Conservation (phyloP, 352 stramenopile species). For the Pythium apleroticum region DNA sequence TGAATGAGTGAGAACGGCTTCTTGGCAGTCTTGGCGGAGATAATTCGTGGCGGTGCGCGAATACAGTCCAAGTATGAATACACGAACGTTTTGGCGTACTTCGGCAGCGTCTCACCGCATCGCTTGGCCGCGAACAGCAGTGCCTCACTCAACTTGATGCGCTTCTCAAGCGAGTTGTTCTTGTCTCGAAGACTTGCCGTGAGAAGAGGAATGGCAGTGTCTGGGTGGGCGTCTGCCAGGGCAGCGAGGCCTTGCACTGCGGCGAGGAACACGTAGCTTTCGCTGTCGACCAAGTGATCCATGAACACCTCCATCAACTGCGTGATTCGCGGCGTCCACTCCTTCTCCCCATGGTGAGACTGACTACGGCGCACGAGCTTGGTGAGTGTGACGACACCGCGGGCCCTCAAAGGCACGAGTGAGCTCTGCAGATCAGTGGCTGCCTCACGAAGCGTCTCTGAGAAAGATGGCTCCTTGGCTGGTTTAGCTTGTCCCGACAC, state of each 20-base stretch:
- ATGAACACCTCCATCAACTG: constrained; percentile 61
- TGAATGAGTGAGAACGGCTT: constrained; percentile 60
- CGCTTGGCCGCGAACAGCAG: constrained; percentile 76
- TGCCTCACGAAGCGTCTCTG: constrained; percentile 48
- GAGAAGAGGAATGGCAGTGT: constrained; percentile 68
- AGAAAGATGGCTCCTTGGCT: constrained; percentile 44
- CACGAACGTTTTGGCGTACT: constrained; percentile 74
- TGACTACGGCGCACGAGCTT: constrained; percentile 71
- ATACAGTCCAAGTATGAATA: constrained; percentile 83
- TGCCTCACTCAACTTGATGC: constrained; percentile 85
- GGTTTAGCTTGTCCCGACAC: neutral
- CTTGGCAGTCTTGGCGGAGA: constrained; percentile 13
- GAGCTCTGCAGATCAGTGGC: constrained; percentile 60
- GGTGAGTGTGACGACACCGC: constrained; percentile 70
- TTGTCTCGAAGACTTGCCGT: constrained; percentile 48
- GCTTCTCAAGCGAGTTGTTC: constrained; percentile 51
- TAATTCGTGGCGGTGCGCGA: constrained; percentile 34
- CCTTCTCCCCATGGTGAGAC: constrained; percentile 34
- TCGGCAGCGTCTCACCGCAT: constrained; percentile 69
- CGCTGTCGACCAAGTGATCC: constrained; percentile 55
- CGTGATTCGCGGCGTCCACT: constrained; percentile 53
- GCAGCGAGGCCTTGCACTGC: constrained; percentile 70
- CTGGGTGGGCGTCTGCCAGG: constrained; percentile 56
- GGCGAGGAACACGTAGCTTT: constrained; percentile 87
- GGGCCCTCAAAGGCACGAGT: constrained; percentile 69